phyloP scores from a whole-genome alignment of 2,329 filamentous ascomycete genomes.

The Calonectria montana region DNA sequence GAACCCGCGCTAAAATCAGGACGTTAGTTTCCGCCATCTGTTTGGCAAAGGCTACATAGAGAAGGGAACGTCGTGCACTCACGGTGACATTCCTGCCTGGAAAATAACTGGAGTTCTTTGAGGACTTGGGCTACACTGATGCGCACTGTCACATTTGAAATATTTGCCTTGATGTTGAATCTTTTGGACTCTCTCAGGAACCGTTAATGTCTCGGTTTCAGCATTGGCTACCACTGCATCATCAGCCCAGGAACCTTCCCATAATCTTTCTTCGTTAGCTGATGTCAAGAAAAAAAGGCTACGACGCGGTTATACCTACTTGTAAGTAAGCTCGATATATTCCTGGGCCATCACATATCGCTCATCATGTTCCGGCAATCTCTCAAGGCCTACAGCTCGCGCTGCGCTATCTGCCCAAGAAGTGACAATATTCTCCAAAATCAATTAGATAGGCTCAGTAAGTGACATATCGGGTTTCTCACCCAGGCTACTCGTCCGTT shows the following conservation, averaged over 20 bases:
- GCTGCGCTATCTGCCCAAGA: slow-evolving; percentile 47
- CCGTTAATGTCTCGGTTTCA: slow-evolving; percentile 44
- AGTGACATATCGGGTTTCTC: background rate
- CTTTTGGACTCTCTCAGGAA: slow-evolving; percentile 48
- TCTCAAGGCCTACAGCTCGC: slow-evolving; percentile 57
- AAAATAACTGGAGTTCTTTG: slow-evolving; percentile 61
- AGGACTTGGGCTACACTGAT: slow-evolving; percentile 55
- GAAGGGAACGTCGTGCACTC: background rate
- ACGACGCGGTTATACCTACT: slow-evolving; percentile 26
- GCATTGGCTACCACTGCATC: slow-evolving; percentile 46
- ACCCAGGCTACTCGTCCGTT: slow-evolving; percentile 46
- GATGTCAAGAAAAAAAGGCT: too few species aligned
- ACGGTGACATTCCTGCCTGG: slow-evolving; percentile 54
- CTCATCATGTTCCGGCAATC: slow-evolving; percentile 58
- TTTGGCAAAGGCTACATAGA: too few species aligned
- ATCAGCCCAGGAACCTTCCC: slow-evolving; percentile 50
- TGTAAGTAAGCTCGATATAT: slow-evolving; percentile 57
- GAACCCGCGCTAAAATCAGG: slow-evolving; percentile 53
- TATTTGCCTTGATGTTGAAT: slow-evolving; percentile 48
- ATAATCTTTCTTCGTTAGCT: slow-evolving; percentile 57
- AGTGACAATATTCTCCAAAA: slow-evolving; percentile 62
- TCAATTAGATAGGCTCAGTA: background rate
- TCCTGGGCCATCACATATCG: slow-evolving; percentile 61
- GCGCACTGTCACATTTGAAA: slow-evolving; percentile 51
- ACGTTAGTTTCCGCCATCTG: background rate